Percentiles rank a stretch among this genome's conserved stretches.
phyloP scores from a whole-genome alignment of 2,329 filamentous ascomycete species.

The Aspergillus ibericus region DNA sequence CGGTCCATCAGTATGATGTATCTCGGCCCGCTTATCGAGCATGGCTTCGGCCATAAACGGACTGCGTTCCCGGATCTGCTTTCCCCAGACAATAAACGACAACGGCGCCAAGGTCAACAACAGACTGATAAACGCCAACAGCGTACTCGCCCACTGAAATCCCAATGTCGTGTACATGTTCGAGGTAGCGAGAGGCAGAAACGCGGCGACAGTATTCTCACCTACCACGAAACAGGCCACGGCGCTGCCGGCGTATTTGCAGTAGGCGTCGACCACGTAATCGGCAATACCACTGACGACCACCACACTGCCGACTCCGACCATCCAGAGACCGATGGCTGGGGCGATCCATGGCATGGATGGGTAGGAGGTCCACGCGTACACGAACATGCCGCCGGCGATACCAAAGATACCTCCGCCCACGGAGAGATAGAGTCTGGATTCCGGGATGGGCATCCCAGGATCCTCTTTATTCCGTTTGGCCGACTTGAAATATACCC shows the following conservation, averaged over 20 bases:
- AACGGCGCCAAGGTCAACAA: constrained; percentile 37
- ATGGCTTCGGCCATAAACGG: constrained; percentile 9
- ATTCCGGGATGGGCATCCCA: constrained; percentile 45
- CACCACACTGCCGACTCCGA: constrained; percentile 43
- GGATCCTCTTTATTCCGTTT: constrained; percentile 41
- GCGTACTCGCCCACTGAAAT: constrained; percentile 41
- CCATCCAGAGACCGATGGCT: constrained; percentile 34
- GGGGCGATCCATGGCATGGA: constrained; percentile 39
- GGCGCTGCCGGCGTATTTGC: constrained; percentile 52
- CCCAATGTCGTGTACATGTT: constrained; percentile 39
- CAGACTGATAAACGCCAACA: constrained; percentile 42
- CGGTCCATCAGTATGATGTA: neutral
- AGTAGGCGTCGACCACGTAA: constrained; percentile 52
- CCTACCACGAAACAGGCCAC: constrained; percentile 49
- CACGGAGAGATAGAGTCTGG: constrained; percentile 45
- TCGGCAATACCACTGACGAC: constrained; percentile 51
- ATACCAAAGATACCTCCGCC: constrained; percentile 36
- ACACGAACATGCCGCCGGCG: constrained; percentile 38
- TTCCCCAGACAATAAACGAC: constrained; percentile 8
- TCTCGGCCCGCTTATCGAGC: constrained; percentile 3
- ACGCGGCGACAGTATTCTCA: constrained; percentile 46
- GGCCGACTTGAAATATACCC: constrained; percentile 30
- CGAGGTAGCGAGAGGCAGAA: constrained; percentile 44
- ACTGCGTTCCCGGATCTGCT: constrained; percentile 1
- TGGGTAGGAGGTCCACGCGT: constrained; percentile 37